Percentiles rank a stretch among this genome's conserved stretches.
phyloP scores from a whole-genome alignment of 2,329 filamentous ascomycete species.

The Venturia carpophila region DNA sequence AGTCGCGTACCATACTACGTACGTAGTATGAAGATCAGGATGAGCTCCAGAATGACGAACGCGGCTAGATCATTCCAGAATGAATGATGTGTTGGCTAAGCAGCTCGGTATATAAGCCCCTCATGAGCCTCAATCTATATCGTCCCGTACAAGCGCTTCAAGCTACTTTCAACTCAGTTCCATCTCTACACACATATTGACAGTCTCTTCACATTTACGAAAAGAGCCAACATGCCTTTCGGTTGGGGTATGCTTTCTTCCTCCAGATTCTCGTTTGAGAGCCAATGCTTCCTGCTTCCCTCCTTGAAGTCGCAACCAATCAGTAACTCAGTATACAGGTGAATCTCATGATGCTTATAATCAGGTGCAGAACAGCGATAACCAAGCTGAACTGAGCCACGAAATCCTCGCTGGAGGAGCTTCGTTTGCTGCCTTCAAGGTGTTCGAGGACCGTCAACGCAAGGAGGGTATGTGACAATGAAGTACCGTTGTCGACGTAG shows the following conservation, averaged over 20 bases:
- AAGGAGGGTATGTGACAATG: conserved; percentile 47
- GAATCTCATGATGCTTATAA: conserved; percentile 47
- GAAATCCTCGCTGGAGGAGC: conserved; percentile 69
- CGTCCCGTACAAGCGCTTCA: not conserved
- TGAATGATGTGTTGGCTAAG: not conserved
- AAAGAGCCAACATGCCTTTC: conserved; percentile 1
- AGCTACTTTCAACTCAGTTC: not conserved
- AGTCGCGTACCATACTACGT: no score
- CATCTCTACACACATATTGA: not conserved
- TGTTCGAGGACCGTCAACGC: conserved; percentile 69
- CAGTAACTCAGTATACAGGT: conserved; percentile 29
- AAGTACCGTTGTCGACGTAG: no score
- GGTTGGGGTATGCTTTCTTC: conserved; percentile 9
- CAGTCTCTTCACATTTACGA: not conserved
- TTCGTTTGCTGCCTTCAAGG: conserved; percentile 72
- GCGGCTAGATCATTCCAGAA: not conserved
- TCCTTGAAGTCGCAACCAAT: not conserved
- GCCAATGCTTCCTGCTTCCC: not conserved
- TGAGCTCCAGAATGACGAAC: conserved; percentile 4
- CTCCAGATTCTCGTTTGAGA: no score
- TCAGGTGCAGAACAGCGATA: conserved; percentile 45
- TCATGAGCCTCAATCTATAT: not conserved
- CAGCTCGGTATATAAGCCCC: not conserved
- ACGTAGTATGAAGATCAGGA: not conserved
- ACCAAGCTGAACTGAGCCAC: conserved; percentile 55